These are phyloP conservation scores for Collybia nuda DNA, from an alignment of 768 basidiomycete species.

Conservation along the genomic window DNA sequence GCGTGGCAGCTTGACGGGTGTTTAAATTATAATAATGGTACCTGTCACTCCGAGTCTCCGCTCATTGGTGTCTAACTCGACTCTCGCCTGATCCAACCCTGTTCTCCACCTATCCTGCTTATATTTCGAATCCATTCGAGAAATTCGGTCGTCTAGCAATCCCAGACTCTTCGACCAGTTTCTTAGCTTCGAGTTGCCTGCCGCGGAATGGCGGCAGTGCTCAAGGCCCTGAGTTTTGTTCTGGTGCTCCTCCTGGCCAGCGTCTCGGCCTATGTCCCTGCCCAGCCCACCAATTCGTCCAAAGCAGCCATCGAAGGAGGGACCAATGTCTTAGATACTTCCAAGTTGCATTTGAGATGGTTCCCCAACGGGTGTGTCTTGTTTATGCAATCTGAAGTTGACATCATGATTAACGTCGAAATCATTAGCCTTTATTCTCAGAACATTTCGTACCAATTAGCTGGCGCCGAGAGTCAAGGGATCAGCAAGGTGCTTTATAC, in stretches of 20 bases:
- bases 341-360: constrained; percentile 63
- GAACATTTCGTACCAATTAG: constrained; percentile 61
- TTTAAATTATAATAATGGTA: too few relatives aligned
- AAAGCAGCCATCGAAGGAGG: constrained; percentile 36
- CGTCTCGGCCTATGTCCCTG: constrained; percentile 63
- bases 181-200: constrained; percentile 4
- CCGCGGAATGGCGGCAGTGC: not conserved
- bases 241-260: constrained; percentile 11
- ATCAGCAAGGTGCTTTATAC: constrained; percentile 47
- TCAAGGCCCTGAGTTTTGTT: not conserved
- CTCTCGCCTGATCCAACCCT: too few relatives aligned
- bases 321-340: constrained; percentile 55
- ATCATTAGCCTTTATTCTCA: constrained; percentile 49
- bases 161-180: too few relatives aligned
- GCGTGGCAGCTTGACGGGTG: too few relatives aligned
- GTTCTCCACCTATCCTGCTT: too few relatives aligned
- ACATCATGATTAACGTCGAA: constrained; percentile 1
- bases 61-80: too few relatives aligned
- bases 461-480: constrained; percentile 46
- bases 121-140: too few relatives aligned
- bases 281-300: constrained; percentile 68
- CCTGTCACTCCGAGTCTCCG: too few relatives aligned
- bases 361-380: constrained; percentile 46
- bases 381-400: constrained; percentile 1
- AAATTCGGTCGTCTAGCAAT: too few relatives aligned